Evolutionary conservation across 257 asterid species (phyloP).

Genomic region (Nicotiana attenuata): DNA sequence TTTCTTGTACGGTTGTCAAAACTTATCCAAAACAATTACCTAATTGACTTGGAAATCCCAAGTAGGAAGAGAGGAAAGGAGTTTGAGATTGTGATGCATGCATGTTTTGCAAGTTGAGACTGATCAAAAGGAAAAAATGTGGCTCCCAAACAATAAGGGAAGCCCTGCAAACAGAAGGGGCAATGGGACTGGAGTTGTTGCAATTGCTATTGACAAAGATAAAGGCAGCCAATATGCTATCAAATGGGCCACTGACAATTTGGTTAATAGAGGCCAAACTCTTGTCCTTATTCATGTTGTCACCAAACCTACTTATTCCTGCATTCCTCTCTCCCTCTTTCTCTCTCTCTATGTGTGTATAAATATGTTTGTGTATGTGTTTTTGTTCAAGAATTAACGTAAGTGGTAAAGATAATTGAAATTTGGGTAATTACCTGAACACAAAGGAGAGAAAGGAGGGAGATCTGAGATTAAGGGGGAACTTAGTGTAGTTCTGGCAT

Average conservation of each 20-base stretch:
- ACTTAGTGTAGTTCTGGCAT: no score
- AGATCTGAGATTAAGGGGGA: no score
- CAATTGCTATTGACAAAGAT: constrained; percentile 77
- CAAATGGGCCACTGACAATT: constrained; percentile 68
- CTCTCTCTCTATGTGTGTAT: neutral
- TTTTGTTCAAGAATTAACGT: no score
- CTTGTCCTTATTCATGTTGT: constrained; percentile 79
- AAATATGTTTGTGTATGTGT: no score
- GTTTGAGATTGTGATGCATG: neutral
- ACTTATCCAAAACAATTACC: neutral
- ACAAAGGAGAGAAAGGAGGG: no score
- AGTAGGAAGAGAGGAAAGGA: neutral
- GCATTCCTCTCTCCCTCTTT: constrained; percentile 13
- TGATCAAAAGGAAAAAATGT: constrained; percentile 34
- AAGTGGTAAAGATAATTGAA: no score
- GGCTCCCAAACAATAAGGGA: constrained; percentile 37
- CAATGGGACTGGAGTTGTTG: constrained; percentile 51
- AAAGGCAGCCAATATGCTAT: constrained; percentile 78
- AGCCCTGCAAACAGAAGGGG: neutral
- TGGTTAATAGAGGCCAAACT: constrained; percentile 59
- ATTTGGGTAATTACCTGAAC: no score
- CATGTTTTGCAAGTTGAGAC: neutral
- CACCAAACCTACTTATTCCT: constrained; percentile 24
- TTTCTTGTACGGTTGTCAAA: neutral
- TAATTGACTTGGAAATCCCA: neutral